phyloP scores from a whole-genome alignment of 306 rosid species.

The Inga oerstediana region DNA sequence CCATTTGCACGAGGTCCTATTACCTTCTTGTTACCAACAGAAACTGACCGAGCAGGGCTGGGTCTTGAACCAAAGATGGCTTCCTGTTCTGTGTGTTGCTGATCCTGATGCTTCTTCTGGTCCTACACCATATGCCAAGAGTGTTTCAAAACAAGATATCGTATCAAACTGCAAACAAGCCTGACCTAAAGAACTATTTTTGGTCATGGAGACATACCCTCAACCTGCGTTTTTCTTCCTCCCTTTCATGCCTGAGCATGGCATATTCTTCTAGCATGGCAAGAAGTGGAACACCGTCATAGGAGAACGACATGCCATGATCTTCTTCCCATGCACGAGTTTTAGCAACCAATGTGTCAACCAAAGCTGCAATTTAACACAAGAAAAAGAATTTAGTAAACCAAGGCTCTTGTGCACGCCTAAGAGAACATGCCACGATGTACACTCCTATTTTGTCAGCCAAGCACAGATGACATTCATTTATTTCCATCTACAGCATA shows the following conservation, averaged over 20 bases:
- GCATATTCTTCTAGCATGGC: slow-evolving; percentile 99
- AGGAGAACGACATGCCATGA: slow-evolving; percentile 71
- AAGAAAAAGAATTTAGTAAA: slow-evolving; percentile 31
- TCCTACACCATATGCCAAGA: slow-evolving; percentile 53
- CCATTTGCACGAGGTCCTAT: slow-evolving; percentile 81
- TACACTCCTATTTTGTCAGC: not conserved
- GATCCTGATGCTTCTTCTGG: slow-evolving; percentile 88
- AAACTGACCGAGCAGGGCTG: slow-evolving; percentile 77
- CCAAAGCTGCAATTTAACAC: slow-evolving; percentile 70
- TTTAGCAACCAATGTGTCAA: slow-evolving; percentile 89
- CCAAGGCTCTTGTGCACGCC: slow-evolving; percentile 15
- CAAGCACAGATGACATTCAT: not conserved
- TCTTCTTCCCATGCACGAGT: slow-evolving; percentile 98
- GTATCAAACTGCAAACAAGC: not conserved
- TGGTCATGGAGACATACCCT: slow-evolving; percentile 57
- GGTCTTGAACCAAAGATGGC: slow-evolving; percentile 70
- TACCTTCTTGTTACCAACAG: slow-evolving; percentile 67
- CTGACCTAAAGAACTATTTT: slow-evolving; percentile 1
- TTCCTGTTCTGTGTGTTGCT: slow-evolving; percentile 81
- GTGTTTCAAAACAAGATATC: not conserved
- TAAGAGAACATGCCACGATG: not conserved
- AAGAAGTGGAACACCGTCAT: slow-evolving; percentile 96
- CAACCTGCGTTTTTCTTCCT: slow-evolving; percentile 93
- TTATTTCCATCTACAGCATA: not conserved
- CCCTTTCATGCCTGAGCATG: slow-evolving; percentile 97